Base-by-base conservation (phyloP, 139 green algal genomes). In the Penium margaritaceum region DNA sequence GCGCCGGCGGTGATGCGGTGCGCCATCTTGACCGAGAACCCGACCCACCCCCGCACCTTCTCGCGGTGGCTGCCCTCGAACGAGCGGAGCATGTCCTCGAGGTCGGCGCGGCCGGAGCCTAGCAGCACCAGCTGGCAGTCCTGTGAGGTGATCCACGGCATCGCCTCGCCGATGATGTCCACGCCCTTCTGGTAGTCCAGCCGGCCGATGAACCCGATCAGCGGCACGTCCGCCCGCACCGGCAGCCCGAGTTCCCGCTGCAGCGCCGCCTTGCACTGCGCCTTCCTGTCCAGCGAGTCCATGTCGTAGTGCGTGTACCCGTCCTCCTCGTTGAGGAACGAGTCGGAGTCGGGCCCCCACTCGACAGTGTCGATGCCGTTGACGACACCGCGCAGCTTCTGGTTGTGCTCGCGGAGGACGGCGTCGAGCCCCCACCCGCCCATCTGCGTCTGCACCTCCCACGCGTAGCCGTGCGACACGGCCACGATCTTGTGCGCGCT, bases 381-480 rank as follows among this genome's bases (percentile, higher is more conserved):
- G 2, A 98, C 90, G 53, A 97, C 93, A 67, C 91, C 91, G 5
- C 67, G 47, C 44, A 98, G 84, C 87, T 98, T 97, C 88, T 88
- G 93, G 66, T 84, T 84, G 61, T 89, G 76, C 29, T 95, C 88
- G 41, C 87, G 81, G 44, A 97, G 73, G 5, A 94, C 77, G 0
- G 65, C 67, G 78, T 97, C 87, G 74, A 98, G 85, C 6, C 94
- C 94, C 91, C 91, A 97, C 29, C 94, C 94, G 19, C 94, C 94
- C 77, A 96, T 91, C 74, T 90, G 43, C 4, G 93, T 98, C 79
- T 95, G 87, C 81, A 89, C 95, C 84, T 97, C 93, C 93, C 94
- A 97, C 2, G 93, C 91, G 80, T 97, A 98, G 3, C 91, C 91
- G 55, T 85, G 70, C 43, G 58, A 81, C 51, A 96, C 91, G 0